A percentile compares a stretch with the other conserved stretches of the same genome.
Evolutionary conservation across 495 filamentous ascomycete species (phyloP).

Genomic region (Hypoxylon subgilvum): DNA sequence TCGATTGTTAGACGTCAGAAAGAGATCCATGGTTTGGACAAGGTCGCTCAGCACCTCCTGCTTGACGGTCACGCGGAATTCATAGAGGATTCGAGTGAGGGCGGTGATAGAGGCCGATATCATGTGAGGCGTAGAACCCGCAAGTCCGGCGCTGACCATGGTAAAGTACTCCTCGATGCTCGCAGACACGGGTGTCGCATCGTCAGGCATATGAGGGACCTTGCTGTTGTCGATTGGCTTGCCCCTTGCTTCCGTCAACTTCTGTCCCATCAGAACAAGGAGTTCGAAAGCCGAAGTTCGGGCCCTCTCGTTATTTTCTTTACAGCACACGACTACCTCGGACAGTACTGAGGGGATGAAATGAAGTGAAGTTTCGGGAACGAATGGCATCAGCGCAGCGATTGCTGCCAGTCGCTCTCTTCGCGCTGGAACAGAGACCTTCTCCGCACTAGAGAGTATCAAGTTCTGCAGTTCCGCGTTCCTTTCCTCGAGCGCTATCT

Average conservation of each 20-base stretch:
- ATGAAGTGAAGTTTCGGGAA: conserved; percentile 77
- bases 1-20: conserved; percentile 91
- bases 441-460: conserved; percentile 76
- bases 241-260: conserved; percentile 70
- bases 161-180: conserved; percentile 94
- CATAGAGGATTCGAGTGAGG: conserved; percentile 85
- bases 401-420: conserved; percentile 85
- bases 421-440: conserved; percentile 80
- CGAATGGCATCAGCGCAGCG: conserved; percentile 73
- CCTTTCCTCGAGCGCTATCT: conserved; percentile 71
- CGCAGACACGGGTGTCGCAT: conserved; percentile 77
- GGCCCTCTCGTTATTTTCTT: conserved; percentile 95
- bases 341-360: conserved; percentile 91
- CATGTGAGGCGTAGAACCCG: conserved; percentile 91
- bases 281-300: conserved; percentile 87
- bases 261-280: conserved; percentile 84
- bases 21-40: conserved; percentile 90
- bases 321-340: conserved; percentile 91
- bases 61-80: conserved; percentile 71
- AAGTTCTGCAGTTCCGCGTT: conserved; percentile 77
- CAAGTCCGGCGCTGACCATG: conserved; percentile 95
- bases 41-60: conserved; percentile 69
- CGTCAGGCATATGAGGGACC: conserved; percentile 79
- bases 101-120: conserved; percentile 93
- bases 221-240: conserved; percentile 80